phyloP scores from a whole-genome alignment of 495 filamentous ascomycete species.

The Penicillium alfredii region DNA sequence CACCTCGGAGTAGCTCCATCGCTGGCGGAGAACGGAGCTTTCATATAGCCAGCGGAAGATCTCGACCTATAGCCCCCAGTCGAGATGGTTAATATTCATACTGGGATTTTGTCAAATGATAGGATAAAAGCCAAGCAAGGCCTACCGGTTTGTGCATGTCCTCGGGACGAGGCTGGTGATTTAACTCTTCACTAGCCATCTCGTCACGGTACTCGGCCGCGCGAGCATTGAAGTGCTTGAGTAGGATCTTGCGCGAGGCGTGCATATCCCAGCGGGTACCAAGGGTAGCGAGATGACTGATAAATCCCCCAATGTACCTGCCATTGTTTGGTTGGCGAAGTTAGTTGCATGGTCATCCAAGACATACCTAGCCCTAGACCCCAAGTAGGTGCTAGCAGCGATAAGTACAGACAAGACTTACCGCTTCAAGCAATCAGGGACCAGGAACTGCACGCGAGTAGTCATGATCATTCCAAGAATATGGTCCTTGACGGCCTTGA shows the following conservation, averaged over 20 bases:
- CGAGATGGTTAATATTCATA: not conserved
- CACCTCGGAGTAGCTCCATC: constrained; percentile 22
- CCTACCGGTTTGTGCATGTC: constrained; percentile 11
- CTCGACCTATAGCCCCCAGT: too few species aligned
- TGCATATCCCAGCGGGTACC: constrained; percentile 23
- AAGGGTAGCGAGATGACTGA: constrained; percentile 10
- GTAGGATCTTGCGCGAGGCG: constrained; percentile 18
- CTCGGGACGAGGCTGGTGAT: constrained; percentile 1
- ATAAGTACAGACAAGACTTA: constrained; percentile 1
- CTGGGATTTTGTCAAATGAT: too few species aligned
- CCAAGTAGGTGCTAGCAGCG: too few species aligned
- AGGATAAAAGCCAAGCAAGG: not conserved
- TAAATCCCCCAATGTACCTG: constrained; percentile 19
- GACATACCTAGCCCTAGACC: too few species aligned
- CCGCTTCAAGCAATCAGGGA: constrained; percentile 18
- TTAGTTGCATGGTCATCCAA: too few species aligned
- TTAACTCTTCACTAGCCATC: constrained; percentile 1
- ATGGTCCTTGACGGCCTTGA: constrained; percentile 22
- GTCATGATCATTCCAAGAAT: constrained; percentile 24
- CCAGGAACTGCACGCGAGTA: constrained; percentile 19
- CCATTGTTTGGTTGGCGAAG: too few species aligned
- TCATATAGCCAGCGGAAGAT: constrained; percentile 25
- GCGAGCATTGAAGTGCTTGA: constrained; percentile 21
- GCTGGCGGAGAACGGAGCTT: constrained; percentile 11
- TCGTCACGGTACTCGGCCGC: constrained; percentile 18